These are phyloP conservation scores for Casuarina equisetifolia DNA, from an alignment of 306 rosid species.

Conservation along the genomic window DNA sequence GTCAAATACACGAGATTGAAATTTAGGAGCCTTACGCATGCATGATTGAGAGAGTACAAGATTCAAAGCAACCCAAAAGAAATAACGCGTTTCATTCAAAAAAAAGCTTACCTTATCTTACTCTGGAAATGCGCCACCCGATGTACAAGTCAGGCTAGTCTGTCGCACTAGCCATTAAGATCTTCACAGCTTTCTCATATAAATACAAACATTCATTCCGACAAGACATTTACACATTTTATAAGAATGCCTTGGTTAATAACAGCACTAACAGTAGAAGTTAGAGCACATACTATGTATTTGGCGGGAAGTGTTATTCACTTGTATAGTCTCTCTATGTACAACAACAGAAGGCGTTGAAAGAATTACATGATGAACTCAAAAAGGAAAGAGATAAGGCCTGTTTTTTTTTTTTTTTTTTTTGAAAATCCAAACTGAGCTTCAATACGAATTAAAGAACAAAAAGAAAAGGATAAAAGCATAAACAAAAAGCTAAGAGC, in stretches of 20 bases:
- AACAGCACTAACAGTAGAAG: neutral
- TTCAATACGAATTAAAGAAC: constrained; percentile 24
- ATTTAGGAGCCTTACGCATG: too few relatives aligned
- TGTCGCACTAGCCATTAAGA: too few relatives aligned
- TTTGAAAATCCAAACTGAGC: constrained; percentile 41
- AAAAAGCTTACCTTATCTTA: too few relatives aligned
- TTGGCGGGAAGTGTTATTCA: constrained; percentile 37
- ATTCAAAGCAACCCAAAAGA: too few relatives aligned
- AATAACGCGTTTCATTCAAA: too few relatives aligned
- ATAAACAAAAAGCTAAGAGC: constrained; percentile 29
- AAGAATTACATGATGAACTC: constrained; percentile 49
- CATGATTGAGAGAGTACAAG: too few relatives aligned
- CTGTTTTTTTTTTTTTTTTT: constrained; percentile 38
- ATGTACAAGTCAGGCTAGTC: too few relatives aligned
- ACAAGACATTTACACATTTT: neutral
- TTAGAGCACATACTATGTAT: neutral
- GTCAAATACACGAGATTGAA: too few relatives aligned
- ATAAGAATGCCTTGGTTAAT: neutral
- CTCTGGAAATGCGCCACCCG: too few relatives aligned
- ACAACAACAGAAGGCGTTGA: constrained; percentile 65
- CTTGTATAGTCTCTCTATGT: constrained; percentile 74
- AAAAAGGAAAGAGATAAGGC: constrained; percentile 23
- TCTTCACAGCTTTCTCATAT: too few relatives aligned
- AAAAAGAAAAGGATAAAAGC: neutral
- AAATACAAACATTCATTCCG: neutral